Base-by-base conservation (phyloP, 2,329 filamentous ascomycete species). In the Fusarium sp. region DNA sequence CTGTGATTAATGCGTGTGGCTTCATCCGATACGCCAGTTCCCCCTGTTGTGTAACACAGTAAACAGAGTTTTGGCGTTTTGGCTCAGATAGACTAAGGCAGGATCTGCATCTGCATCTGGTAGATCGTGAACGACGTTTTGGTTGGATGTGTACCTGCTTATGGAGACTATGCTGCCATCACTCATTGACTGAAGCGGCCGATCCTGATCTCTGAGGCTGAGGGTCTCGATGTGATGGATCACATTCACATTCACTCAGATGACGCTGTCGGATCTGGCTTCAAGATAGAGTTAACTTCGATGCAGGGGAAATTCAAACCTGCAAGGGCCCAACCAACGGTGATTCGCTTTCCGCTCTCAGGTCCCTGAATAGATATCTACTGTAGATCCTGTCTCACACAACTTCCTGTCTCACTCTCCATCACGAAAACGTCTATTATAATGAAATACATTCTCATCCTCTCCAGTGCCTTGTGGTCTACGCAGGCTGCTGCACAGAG, bases 351-450 rank as follows among this genome's bases (percentile, higher is more conserved):
- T 42, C 37, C n/a, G 52, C n/a, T 24, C 13, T 11, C 23, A 33
- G 41, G 33, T 41, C 58, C 50, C 54, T 57, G 58, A 38, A 68
- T 70, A 70, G 63, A 70, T 70, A 70, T 64, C 15, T 56, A 44
- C 53, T 33, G 49, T 46, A 71, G 60, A 67, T 72, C 63, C 66
- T 71, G 63, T 73, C 54, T 74, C 58, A 66, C 46, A 33, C 38
- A 49, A 31, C 44, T 58, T 10, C 31, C 24, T 59, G 58, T 64
- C 47, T 57, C 48, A 69, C 29, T 37, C 39, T 31, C 23, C 21
- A 24, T 43, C 31, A 35, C 33, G 33, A n/a, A 52, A 56, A 20
- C 41, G 13, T 26, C 16, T 62, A 21, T 54, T 66, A 47, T 42
- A 39, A 74, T 74, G 72, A 74, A 74, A 41, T 18, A 47, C 35